A percentile compares a stretch with the other conserved stretches of the same genome.
Conservation (phyloP, 148 eudicot genomes). For the Nyssa sinensis region DNA sequence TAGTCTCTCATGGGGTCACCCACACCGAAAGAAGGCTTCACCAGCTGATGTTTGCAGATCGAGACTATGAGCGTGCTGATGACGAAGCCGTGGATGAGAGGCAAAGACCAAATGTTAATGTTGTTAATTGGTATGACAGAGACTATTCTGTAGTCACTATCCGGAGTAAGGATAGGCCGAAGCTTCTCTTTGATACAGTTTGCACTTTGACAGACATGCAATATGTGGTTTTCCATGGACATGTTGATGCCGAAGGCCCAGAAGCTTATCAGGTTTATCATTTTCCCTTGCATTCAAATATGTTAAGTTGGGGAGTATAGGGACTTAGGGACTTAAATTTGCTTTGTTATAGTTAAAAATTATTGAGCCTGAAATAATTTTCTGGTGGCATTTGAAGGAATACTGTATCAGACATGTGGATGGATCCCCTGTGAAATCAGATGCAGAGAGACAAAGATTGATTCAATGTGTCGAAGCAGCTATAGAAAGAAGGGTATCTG, state of each 20-base stretch:
- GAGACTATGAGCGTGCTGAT: slow-evolving; percentile 60
- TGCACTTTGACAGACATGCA: slow-evolving; percentile 93
- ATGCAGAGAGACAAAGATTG: slow-evolving; percentile 85
- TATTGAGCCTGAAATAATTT: neutral
- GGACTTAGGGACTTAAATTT: neutral
- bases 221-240: slow-evolving; percentile 88
- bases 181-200: too few relatives aligned
- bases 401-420: slow-evolving; percentile 80
- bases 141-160: slow-evolving; percentile 84
- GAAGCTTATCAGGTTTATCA: slow-evolving; percentile 77
- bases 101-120: slow-evolving; percentile 64
- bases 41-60: slow-evolving; percentile 84
- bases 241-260: slow-evolving; percentile 75
- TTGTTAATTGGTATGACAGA: slow-evolving; percentile 82
- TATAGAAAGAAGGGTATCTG: slow-evolving; percentile 82
- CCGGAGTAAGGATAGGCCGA: slow-evolving; percentile 83
- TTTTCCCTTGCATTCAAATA: neutral
- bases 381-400: slow-evolving; percentile 46
- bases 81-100: slow-evolving; percentile 36
- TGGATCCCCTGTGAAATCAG: slow-evolving; percentile 90
- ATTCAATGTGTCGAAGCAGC: slow-evolving; percentile 97
- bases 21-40: slow-evolving; percentile 91
- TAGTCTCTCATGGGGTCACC: slow-evolving; percentile 53
- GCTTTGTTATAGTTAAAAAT: neutral
- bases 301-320: neutral